Percentiles rank a stretch among this genome's conserved stretches.
These are phyloP conservation scores for Veloporphyrellus conicus DNA, from an alignment of 1,284 basidiomycete species.

Conservation along the genomic window DNA sequence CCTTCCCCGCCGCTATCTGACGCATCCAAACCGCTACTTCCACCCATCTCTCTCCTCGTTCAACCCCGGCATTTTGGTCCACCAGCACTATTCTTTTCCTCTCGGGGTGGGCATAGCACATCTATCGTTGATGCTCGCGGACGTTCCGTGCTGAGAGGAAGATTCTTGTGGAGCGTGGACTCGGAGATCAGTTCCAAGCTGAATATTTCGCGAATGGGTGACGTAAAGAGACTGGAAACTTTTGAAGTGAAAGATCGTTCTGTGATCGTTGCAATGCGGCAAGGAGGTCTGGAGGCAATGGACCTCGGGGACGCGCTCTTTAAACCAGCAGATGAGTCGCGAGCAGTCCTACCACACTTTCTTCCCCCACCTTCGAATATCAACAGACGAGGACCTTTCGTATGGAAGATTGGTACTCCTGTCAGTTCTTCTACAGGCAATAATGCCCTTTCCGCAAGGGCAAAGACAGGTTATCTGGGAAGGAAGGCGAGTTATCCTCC, in stretches of 20 bases:
- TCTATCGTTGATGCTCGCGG: constrained; percentile 80
- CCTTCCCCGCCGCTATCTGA: constrained; percentile 24
- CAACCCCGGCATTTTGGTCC: constrained; percentile 81
- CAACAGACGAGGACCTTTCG: constrained; percentile 65
- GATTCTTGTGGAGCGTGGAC: constrained; percentile 71
- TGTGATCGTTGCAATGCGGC: constrained; percentile 74
- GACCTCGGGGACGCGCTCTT: constrained; percentile 73
- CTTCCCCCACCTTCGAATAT: constrained; percentile 53
- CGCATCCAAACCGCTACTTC: constrained; percentile 57
- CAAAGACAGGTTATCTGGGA: constrained; percentile 36
- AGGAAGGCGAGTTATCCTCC: constrained; percentile 52
- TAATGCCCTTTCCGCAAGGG: constrained; percentile 41
- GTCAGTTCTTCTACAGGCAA: constrained; percentile 43
- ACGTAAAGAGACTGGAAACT: constrained; percentile 73
- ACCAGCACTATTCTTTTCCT: constrained; percentile 81
- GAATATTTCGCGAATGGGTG: constrained; percentile 55
- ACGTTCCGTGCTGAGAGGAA: constrained; percentile 72
- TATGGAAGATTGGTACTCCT: constrained; percentile 76
- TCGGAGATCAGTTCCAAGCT: constrained; percentile 46
- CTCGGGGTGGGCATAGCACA: constrained; percentile 78
- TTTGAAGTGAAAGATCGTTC: constrained; percentile 70
- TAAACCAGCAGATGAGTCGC: constrained; percentile 70
- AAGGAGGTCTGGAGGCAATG: constrained; percentile 74
- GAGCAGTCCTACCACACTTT: constrained; percentile 64
- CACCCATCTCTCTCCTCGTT: constrained; percentile 73